A percentile compares a stretch with the other conserved stretches of the same genome.
These are phyloP conservation scores for Sporormia fimetaria DNA, from an alignment of 495 filamentous ascomycete species.

Conservation along the genomic window DNA sequence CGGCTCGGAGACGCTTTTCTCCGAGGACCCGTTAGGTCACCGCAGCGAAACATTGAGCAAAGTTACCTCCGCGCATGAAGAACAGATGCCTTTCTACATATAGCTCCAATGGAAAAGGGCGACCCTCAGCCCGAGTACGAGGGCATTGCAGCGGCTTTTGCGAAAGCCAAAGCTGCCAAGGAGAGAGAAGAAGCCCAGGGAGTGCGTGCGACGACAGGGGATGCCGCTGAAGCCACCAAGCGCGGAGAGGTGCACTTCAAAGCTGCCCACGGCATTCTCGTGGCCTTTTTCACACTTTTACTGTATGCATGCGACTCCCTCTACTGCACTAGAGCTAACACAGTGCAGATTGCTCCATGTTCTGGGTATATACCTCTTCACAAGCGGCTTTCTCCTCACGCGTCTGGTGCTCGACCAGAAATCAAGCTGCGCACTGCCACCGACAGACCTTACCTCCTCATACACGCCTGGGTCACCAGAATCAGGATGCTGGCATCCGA, in stretches of 20 bases:
- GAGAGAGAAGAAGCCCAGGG: slow-evolving; percentile 27
- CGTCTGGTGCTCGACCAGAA: slow-evolving; percentile 79
- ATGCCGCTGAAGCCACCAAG: slow-evolving; percentile 28
- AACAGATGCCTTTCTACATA: no score
- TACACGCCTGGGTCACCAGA: slow-evolving; percentile 41
- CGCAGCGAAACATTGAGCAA: no score
- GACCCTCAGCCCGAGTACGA: slow-evolving; percentile 28
- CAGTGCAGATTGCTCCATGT: slow-evolving; percentile 54
- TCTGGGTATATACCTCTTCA: slow-evolving; percentile 81
- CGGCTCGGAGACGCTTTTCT: no score
- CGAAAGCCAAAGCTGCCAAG: slow-evolving; percentile 31
- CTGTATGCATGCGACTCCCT: slow-evolving; percentile 25
- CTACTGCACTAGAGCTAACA: slow-evolving; percentile 14
- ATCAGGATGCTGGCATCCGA: slow-evolving; percentile 88
- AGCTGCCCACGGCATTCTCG: slow-evolving; percentile 39
- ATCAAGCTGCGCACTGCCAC: slow-evolving; percentile 66
- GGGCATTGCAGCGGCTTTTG: slow-evolving; percentile 32
- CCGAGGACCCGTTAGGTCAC: no score
- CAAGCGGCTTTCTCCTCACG: slow-evolving; percentile 92
- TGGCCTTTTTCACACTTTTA: slow-evolving; percentile 42
- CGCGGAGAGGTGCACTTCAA: slow-evolving; percentile 41
- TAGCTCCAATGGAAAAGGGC: slow-evolving; percentile 27
- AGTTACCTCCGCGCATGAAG: no score
- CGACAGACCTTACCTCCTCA: slow-evolving; percentile 40
- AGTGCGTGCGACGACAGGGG: slow-evolving; percentile 11